Percentiles rank a stretch among this genome's conserved stretches.
These are phyloP conservation scores for Aspergillus alliaceus DNA, from an alignment of 2,329 filamentous ascomycete genomes.

Conservation along the genomic window DNA sequence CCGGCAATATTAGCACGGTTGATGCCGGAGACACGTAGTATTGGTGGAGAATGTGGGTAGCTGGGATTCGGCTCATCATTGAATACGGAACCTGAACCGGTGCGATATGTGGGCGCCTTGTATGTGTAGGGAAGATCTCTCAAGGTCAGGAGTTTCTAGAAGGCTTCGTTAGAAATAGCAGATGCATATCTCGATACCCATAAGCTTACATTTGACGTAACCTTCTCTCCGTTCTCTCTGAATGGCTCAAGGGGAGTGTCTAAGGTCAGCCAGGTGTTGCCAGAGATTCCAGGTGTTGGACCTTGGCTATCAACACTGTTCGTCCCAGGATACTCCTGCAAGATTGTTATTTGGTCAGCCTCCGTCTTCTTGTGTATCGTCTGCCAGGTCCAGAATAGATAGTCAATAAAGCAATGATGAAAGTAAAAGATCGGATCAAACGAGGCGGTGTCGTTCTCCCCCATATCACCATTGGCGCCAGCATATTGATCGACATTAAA, in stretches of 20 bases:
- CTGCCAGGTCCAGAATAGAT: slow-evolving; percentile 34
- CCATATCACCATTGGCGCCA: slow-evolving; percentile 36
- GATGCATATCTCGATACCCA: no score
- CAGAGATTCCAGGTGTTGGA: not conserved
- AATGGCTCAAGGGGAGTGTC: not conserved
- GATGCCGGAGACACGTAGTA: not conserved
- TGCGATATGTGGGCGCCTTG: no score
- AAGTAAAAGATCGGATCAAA: slow-evolving; percentile 38
- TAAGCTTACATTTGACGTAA: not conserved
- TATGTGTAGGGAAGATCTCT: no score
- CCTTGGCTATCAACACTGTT: not conserved
- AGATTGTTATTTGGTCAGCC: not conserved
- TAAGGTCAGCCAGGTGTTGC: not conserved
- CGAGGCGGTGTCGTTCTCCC: slow-evolving; percentile 33
- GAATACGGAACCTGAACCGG: not conserved
- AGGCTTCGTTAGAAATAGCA: no score
- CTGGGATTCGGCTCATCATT: not conserved
- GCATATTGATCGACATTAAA: not conserved
- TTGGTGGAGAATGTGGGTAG: not conserved
- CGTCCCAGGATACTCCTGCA: not conserved
- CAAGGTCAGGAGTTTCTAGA: no score
- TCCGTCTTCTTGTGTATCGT: slow-evolving; percentile 6
- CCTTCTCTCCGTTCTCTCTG: not conserved
- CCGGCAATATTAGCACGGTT: not conserved
- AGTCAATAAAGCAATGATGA: slow-evolving; percentile 33